phyloP scores from a whole-genome alignment of 2,329 filamentous ascomycete species.

The Penicillium sp. region DNA sequence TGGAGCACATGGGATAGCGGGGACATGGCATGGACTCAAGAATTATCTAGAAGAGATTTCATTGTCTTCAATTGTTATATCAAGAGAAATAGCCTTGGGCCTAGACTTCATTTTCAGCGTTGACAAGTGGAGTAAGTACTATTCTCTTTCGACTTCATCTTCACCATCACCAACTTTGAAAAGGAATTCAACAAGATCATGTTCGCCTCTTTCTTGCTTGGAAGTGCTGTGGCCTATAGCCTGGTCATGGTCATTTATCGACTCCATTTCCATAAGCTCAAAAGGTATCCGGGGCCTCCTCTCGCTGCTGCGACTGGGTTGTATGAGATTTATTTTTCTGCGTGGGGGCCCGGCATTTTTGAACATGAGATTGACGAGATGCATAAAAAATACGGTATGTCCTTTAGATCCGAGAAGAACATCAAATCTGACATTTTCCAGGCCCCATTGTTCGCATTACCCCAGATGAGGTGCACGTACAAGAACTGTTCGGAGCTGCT shows the following conservation, averaged over 20 bases:
- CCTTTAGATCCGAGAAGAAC: neutral
- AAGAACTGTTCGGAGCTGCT: conserved; percentile 15
- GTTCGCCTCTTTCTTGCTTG: conserved; percentile 21
- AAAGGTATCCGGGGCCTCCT: conserved; percentile 21
- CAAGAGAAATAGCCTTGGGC: neutral
- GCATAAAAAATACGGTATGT: conserved; percentile 22
- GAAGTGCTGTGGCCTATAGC: conserved; percentile 22
- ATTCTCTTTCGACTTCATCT: neutral
- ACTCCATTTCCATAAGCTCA: conserved; percentile 24
- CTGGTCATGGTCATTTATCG: conserved; percentile 22
- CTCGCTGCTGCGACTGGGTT: conserved; percentile 23
- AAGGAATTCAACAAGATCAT: conserved; percentile 4
- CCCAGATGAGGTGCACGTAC: conserved; percentile 24
- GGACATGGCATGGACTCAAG: neutral
- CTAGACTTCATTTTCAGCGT: neutral
- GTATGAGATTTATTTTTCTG: conserved; percentile 23
- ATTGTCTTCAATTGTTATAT: neutral
- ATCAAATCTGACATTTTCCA: conserved; percentile 2
- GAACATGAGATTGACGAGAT: conserved; percentile 21
- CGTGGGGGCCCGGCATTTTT: conserved; percentile 16
- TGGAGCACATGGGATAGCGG: neutral
- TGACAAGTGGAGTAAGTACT: neutral
- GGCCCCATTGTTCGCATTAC: conserved; percentile 26
- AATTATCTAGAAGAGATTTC: neutral
- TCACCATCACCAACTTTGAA: neutral